Evolutionary conservation across 352 stramenopile genomes (phyloP).

Genomic region (Globisporangium cystogenes): DNA sequence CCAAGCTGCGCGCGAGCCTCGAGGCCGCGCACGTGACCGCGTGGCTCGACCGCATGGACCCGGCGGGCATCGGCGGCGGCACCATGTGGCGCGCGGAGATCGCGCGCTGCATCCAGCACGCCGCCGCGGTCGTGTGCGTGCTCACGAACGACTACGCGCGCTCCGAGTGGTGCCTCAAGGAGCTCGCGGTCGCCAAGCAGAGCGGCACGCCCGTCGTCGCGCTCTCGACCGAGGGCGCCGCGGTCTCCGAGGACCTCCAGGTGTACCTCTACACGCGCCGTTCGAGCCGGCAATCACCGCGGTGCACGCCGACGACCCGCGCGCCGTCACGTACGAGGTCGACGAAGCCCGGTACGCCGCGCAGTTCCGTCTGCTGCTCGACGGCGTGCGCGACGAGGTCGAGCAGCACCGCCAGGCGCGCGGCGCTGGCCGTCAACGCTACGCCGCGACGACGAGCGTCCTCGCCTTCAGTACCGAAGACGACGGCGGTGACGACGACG

Average conservation of each 20-base stretch:
- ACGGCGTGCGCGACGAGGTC: constrained; percentile 77
- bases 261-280: constrained; percentile 78
- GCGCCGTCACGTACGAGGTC: constrained; percentile 62
- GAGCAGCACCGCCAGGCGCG: constrained; percentile 72
- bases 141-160: constrained; percentile 54
- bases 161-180: constrained; percentile 12
- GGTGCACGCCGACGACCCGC: constrained; percentile 33
- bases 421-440: too few species aligned
- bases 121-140: constrained; percentile 51
- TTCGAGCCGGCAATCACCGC: constrained; percentile 65
- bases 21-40: constrained; percentile 59
- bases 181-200: constrained; percentile 61
- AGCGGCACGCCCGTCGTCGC: constrained; percentile 71
- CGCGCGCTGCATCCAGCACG: constrained; percentile 50
- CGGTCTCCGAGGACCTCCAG: constrained; percentile 78
- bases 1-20: constrained; percentile 47
- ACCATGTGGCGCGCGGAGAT: constrained; percentile 67
- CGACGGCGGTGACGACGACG: too few species aligned
- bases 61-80: constrained; percentile 48
- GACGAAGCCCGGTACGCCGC: constrained; percentile 48
- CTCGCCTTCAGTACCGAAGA: too few species aligned
- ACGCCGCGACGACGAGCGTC: too few species aligned
- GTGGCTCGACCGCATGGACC: constrained; percentile 67
- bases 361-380: constrained; percentile 67
- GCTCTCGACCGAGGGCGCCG: constrained; percentile 64